These are phyloP conservation scores for Petunia secreta DNA, from an alignment of 257 asterid genomes.

Conservation along the genomic window DNA sequence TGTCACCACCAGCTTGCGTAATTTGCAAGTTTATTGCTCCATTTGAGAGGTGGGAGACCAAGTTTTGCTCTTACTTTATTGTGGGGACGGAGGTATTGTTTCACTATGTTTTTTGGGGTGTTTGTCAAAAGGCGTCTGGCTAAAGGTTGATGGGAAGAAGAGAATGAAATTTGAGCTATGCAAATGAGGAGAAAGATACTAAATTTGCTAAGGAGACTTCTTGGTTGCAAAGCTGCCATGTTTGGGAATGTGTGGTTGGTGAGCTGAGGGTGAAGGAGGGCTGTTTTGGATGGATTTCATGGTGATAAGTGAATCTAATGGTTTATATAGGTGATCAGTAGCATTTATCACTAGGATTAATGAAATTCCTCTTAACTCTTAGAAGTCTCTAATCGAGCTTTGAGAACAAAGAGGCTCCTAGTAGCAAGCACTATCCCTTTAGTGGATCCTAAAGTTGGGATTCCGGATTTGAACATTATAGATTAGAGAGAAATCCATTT, in stretches of 20 bases:
- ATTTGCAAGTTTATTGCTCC: slow-evolving; percentile 28
- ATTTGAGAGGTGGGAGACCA: slow-evolving; percentile 31
- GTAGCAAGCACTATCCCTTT: too few species aligned
- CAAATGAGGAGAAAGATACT: slow-evolving; percentile 23
- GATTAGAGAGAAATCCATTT: too few species aligned
- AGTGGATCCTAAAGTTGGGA: too few species aligned
- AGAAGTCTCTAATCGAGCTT: too few species aligned
- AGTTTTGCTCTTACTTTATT: slow-evolving; percentile 32
- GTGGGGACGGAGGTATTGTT: slow-evolving; percentile 28
- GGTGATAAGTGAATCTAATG: background rate
- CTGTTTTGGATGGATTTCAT: background rate
- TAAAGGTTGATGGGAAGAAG: background rate
- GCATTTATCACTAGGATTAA: background rate
- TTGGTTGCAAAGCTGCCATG: slow-evolving; percentile 3
- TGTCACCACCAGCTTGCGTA: slow-evolving; percentile 33
- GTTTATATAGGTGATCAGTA: slow-evolving; percentile 1
- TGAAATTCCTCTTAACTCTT: too few species aligned
- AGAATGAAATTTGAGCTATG: background rate
- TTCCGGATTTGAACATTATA: too few species aligned
- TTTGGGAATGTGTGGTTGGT: background rate
- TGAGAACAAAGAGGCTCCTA: too few species aligned
- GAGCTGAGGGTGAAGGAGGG: background rate
- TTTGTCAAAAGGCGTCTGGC: background rate
- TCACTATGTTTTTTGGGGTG: slow-evolving; percentile 22
- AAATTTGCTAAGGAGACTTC: background rate